Evolutionary conservation across 768 basidiomycete species (phyloP).

Genomic region (Russula emetica): DNA sequence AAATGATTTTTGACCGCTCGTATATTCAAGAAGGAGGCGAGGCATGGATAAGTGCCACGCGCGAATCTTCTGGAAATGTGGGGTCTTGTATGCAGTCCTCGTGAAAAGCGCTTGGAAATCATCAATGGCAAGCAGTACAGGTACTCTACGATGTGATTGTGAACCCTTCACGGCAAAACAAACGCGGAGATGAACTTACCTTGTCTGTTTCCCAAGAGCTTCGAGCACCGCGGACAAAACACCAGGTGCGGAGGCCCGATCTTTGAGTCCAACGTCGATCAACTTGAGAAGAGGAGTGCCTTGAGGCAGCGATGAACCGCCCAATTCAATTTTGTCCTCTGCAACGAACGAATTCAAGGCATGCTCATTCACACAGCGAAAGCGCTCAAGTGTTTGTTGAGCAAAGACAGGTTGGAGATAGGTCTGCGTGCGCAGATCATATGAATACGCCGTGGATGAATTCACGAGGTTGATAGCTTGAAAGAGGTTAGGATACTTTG

Average conservation of each 20-base stretch:
- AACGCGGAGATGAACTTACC: conserved; percentile 42
- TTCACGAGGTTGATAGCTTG: conserved; percentile 61
- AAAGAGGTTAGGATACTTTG: background rate
- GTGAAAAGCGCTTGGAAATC: conserved; percentile 82
- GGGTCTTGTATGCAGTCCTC: conserved; percentile 65
- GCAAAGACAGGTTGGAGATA: conserved; percentile 71
- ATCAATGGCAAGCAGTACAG: conserved; percentile 81
- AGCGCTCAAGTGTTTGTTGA: conserved; percentile 57
- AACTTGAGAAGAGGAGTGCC: conserved; percentile 54
- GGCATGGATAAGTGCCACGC: conserved; percentile 79
- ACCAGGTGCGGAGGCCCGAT: conserved; percentile 48
- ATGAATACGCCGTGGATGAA: conserved; percentile 65
- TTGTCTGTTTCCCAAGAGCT: conserved; percentile 58
- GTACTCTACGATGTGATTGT: conserved; percentile 44
- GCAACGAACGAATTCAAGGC: conserved; percentile 43
- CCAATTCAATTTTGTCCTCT: conserved; percentile 42
- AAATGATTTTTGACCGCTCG: conserved; percentile 62
- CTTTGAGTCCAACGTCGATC: conserved; percentile 53
- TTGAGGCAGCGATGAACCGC: conserved; percentile 42
- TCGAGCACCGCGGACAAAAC: conserved; percentile 56
- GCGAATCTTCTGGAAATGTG: conserved; percentile 62
- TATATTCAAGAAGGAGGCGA: conserved; percentile 70
- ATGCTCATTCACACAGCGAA: conserved; percentile 54
- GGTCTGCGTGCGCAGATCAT: conserved; percentile 70
- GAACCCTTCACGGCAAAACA: background rate